Evolutionary conservation across 495 filamentous ascomycete species (phyloP), one percentile per base, ranked within the genome.

Genomic region (Aspergillus ostianus): DNA sequence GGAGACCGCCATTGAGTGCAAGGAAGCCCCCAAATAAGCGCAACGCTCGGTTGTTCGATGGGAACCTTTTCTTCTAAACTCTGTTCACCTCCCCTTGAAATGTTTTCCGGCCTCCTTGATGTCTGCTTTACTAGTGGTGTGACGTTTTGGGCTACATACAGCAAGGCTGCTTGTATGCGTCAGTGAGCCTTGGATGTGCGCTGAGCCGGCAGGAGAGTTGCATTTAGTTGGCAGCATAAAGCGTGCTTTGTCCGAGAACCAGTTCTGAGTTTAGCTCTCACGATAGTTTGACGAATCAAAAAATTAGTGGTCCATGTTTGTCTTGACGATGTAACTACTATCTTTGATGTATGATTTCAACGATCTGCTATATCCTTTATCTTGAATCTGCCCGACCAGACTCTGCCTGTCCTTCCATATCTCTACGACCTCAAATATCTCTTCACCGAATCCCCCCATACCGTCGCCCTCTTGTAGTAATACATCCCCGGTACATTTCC

Each of bases 1-100:
- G 77, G 91, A 97, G 84, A 82, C 84, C 64, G 90, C 87, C 65
- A 90, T 97, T 71, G 92, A 97, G 73, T 88, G 87, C 79, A 97
- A 98, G 85, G 93, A 98, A 79, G 89, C 89, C 71, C 88, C 69
- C 71, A 74, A 71, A 71, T 69, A 73, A 79, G 69, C 60, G 66
- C 63, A 57, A 54, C 60, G 59, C 62, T 57, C 58, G 66, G 47
- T 49, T 61, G 47, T 49, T 61, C 18, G 54, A 62, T 61, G 69
- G 64, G 64, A 64, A 30, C 67, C 54, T 61, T 61, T 67, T 69
- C 48, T 70, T 55, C 70, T 68, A 68, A 70, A 70, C 68, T 70
- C 69, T 63, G 60, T 70, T 68, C 68, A 70, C 70, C 67, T 69
- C 70, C 64, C 68, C 70, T 56, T 70, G 67, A 64, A 61, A 64